Evolutionary conservation across 2,329 filamentous ascomycete genomes (phyloP).

Genomic region (Drechslerella stenobrocha): DNA sequence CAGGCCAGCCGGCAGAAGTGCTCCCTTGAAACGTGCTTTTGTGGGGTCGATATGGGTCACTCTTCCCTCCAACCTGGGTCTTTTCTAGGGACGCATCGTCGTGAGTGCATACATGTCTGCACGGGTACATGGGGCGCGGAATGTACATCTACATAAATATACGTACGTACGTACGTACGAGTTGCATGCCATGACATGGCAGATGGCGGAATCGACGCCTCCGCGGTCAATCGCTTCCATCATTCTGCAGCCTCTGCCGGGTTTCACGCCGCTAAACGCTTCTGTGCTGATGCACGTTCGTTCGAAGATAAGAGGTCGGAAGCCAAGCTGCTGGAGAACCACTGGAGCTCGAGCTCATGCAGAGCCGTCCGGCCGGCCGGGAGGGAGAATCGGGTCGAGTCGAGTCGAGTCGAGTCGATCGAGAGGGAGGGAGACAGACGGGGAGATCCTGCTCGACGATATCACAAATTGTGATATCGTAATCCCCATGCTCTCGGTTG

Average conservation of each 20-base stretch:
- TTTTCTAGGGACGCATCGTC: slow-evolving; percentile 4
- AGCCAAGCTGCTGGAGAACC: not conserved
- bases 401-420: too few relatives aligned
- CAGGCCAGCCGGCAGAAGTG: not conserved
- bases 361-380: too few relatives aligned
- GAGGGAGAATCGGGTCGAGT: too few relatives aligned
- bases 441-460: too few relatives aligned
- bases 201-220: slow-evolving; percentile 2
- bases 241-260: slow-evolving; percentile 6
- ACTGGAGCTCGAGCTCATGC: not conserved
- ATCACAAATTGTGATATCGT: slow-evolving; percentile 7
- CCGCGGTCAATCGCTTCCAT: not conserved
- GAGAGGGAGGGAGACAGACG: too few relatives aligned
- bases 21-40: slow-evolving; percentile 4
- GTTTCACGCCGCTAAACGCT: not conserved
- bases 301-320: slow-evolving; percentile 1
- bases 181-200: slow-evolving; percentile 4
- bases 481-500: too few relatives aligned
- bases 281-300: slow-evolving; percentile 1
- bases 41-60: not conserved
- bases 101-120: not conserved
- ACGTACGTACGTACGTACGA: not conserved
- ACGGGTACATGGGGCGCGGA: not conserved
- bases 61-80: slow-evolving; percentile 1
- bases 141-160: not conserved